These are phyloP conservation scores for Endogone sp. DNA, from an alignment of 192 early-diverging fungal species.

Conservation along the genomic window DNA sequence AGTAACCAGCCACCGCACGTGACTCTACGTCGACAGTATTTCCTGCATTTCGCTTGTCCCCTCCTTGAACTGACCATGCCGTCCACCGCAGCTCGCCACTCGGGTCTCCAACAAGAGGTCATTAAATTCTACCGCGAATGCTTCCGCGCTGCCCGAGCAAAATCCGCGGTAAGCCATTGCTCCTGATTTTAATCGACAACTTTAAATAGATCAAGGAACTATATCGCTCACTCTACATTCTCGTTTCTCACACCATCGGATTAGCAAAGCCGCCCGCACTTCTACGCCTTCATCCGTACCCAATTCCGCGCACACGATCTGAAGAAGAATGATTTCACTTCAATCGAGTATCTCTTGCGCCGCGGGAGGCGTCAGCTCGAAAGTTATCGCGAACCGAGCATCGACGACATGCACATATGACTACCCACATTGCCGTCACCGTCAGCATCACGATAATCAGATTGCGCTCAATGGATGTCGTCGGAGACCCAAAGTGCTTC, in stretches of 20 bases:
- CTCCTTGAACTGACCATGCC: constrained; percentile 4
- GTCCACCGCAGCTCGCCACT: constrained; percentile 35
- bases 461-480: no score
- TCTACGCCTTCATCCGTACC: constrained; percentile 61
- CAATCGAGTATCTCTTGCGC: constrained; percentile 68
- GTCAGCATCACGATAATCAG: no score
- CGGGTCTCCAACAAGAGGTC: constrained; percentile 64
- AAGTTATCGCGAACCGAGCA: constrained; percentile 54
- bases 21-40: not conserved
- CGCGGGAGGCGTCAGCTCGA: constrained; percentile 60
- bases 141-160: constrained; percentile 57
- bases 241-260: no score
- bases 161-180: constrained; percentile 52
- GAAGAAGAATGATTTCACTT: constrained; percentile 56
- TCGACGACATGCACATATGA: constrained; percentile 52
- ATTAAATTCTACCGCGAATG: constrained; percentile 67
- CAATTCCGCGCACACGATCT: constrained; percentile 61
- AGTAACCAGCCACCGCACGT: not conserved
- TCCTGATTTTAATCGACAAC: not conserved
- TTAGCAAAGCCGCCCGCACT: constrained; percentile 58
- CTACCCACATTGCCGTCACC: no score
- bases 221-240: not conserved
- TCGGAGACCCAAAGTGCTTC: no score
- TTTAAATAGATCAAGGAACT: not conserved
- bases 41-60: not conserved